Evolutionary conservation across 441 rosid genomes (phyloP), one percentile per base, ranked within the genome.

Genomic region (Erysimum pusillum): DNA sequence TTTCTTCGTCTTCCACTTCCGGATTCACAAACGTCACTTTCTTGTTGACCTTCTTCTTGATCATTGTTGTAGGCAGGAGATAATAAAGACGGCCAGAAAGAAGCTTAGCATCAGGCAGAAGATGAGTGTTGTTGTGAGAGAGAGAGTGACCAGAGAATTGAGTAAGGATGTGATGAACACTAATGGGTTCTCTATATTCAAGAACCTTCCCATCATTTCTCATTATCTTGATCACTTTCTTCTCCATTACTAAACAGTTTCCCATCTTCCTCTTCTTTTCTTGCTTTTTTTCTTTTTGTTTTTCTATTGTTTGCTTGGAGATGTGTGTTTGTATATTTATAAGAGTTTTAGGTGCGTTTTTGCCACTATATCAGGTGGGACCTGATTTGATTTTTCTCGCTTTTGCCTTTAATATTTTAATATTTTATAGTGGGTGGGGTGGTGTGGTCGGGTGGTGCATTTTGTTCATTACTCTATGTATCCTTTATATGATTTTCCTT

Each of bases 151-250:
- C 90, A 0, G 91, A 83, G 79, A 89, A 89, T 42, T 85, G 87
- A 28, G 90, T 74, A 22, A 91, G 78, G 3, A 91, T 86, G 72
- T 85, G 86, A 54, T 80, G 87, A 67, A 89, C 97, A 76, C 41
- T 72, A 38, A 76, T 66, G 20, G 93, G 93, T 75, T 87, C 83
- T 75, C 72, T 83, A 62, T 88, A 89, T 81, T 90, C 93, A 52
- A 89, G 87, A 52, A 93, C 83, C 79, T 90, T 85, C 11, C 97
- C 97, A 77, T 89, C 98, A 39, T 87, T 76, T 79, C 85, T 88
- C 83, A 89, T 67, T 34, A 91, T 79, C 79, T 84, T 87, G 74
- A 85, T 84, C 69, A 86, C 78, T 9, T 79, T 80, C 76, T 87
- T 87, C 70, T 76, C 83, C 42, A 74, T 82, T 84, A 83, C 85